These are phyloP conservation scores for Neoascochyta sp. DNA, from an alignment of 2,329 filamentous ascomycete genomes.

Conservation along the genomic window DNA sequence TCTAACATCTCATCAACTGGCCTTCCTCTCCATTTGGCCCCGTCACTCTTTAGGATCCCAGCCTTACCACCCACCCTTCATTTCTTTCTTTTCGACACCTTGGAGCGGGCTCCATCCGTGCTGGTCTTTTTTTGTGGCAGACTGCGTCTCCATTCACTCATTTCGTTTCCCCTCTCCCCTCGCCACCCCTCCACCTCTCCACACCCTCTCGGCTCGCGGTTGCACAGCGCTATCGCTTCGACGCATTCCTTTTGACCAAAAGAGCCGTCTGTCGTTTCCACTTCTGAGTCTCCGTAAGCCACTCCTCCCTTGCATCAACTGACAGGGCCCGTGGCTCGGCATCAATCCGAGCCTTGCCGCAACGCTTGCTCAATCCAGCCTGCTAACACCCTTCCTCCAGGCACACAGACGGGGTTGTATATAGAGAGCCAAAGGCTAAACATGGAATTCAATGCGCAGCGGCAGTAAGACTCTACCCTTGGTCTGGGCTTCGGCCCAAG, in stretches of 20 bases:
- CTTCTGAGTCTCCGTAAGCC: constrained; percentile 25
- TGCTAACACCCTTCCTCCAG: too few species aligned
- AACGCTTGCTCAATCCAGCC: too few species aligned
- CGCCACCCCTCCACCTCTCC: constrained; percentile 16
- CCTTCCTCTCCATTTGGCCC: constrained; percentile 37
- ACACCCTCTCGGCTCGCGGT: constrained; percentile 26
- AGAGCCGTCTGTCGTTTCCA: constrained; percentile 6
- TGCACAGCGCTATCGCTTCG: constrained; percentile 34
- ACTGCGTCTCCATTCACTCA: constrained; percentile 41
- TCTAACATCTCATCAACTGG: constrained; percentile 29
- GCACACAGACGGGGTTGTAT: too few species aligned
- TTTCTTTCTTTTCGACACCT: constrained; percentile 28
- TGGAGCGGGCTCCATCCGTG: constrained; percentile 41
- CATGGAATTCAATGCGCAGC: constrained; percentile 44
- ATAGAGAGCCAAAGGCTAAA: constrained; percentile 27
- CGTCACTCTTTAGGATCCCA: constrained; percentile 38
- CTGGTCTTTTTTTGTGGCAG: constrained; percentile 37
- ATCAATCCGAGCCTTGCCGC: too few species aligned
- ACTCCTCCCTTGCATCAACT: constrained; percentile 27
- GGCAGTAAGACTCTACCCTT: constrained; percentile 32
- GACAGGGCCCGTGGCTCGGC: too few species aligned
- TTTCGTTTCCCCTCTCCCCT: too few species aligned
- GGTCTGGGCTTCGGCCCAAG: constrained; percentile 3
- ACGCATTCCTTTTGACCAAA: constrained; percentile 32
- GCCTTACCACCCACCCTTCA: constrained; percentile 31